phyloP scores from a whole-genome alignment of 2,329 filamentous ascomycete species.

The Botrytis galanthina region DNA sequence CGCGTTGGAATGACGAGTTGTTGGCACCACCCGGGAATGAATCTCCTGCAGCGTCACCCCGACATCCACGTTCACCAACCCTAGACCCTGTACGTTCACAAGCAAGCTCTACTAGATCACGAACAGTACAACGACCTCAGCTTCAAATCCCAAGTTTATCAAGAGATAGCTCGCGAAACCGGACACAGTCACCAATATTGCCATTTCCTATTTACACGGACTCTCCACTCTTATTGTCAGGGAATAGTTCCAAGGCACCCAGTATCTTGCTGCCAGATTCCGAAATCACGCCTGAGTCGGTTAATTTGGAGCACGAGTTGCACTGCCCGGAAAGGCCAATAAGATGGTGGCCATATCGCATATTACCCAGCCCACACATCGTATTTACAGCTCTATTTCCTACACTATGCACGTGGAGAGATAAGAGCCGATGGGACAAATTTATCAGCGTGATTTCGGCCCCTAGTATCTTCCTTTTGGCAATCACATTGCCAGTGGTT shows the following conservation, averaged over 20 bases:
- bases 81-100: constrained; percentile 17
- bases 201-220: constrained; percentile 38
- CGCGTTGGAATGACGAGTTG: constrained; percentile 40
- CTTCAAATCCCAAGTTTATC: constrained; percentile 36
- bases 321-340: constrained; percentile 43
- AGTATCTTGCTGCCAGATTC: constrained; percentile 37
- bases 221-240: constrained; percentile 36
- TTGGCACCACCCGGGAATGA: constrained; percentile 45
- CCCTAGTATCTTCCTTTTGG: constrained; percentile 87
- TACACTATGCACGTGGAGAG: constrained; percentile 76
- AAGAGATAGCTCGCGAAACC: constrained; percentile 33
- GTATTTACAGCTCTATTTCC: constrained; percentile 79
- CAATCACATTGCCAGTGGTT: constrained; percentile 87
- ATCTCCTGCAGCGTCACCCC: constrained; percentile 35
- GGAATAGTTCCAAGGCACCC: constrained; percentile 32
- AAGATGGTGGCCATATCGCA: constrained; percentile 76
- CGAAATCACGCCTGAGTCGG: constrained; percentile 29
- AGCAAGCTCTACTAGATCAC: constrained; percentile 25
- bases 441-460: constrained; percentile 77
- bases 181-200: constrained; percentile 32
- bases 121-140: constrained; percentile 27
- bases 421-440: constrained; percentile 83
- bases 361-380: constrained; percentile 70
- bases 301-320: constrained; percentile 27
- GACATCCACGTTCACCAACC: constrained; percentile 14